A percentile compares a stretch with the other conserved stretches of the same genome.
Conservation (phyloP, 73 alveolate species). For the Symbiodinium natans region DNA sequence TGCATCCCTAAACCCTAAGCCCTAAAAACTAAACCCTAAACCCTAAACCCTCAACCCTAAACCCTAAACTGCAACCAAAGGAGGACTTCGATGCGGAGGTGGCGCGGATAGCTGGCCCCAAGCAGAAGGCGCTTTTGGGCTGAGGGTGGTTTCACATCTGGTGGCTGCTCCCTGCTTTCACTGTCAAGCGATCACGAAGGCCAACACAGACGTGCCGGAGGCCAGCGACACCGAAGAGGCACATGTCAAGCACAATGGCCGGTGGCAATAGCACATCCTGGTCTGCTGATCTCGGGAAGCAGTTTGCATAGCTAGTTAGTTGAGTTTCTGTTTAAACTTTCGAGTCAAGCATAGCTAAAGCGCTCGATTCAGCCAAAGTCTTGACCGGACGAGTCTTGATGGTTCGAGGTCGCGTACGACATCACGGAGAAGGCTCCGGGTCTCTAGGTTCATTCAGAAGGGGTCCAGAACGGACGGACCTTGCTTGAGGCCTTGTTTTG, state of each 20-base stretch:
- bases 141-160: neutral
- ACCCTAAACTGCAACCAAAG: neutral
- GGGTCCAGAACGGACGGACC: no score
- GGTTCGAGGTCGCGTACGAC: constrained; percentile 27
- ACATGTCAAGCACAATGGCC: no score
- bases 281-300: no score
- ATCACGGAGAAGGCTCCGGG: constrained; percentile 31
- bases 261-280: no score
- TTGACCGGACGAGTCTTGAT: neutral
- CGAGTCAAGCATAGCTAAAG: neutral
- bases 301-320: neutral
- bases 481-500: no score
- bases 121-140: no score
- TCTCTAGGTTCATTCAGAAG: no score
- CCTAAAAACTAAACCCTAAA: no score
- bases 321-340: no score
- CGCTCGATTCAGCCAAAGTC: neutral
- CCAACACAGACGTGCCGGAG: constrained; percentile 26
- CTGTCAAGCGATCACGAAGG: neutral
- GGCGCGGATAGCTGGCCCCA: constrained; percentile 36
- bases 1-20: neutral
- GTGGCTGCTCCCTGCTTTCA: neutral
- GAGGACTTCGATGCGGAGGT: constrained; percentile 60
- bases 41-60: no score
- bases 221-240: constrained; percentile 37